Evolutionary conservation across 2,329 filamentous ascomycete species (phyloP).

Genomic region (Trichoderma breve): DNA sequence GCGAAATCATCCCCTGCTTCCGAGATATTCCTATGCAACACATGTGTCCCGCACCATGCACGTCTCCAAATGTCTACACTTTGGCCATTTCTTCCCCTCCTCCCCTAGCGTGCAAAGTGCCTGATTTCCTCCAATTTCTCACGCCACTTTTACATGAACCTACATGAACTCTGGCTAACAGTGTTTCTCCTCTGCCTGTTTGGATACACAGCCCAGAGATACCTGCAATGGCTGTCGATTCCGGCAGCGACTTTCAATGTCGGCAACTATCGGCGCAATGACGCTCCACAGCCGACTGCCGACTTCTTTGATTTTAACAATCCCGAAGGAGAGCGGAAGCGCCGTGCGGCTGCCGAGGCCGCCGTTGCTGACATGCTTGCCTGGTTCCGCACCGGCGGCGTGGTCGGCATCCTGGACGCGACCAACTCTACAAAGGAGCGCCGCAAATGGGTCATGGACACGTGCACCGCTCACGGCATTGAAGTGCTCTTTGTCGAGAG

Average conservation of each 20-base stretch:
- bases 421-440: constrained; percentile 93
- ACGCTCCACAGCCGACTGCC: constrained; percentile 84
- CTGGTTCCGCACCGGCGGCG: constrained; percentile 80
- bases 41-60: background rate
- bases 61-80: background rate
- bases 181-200: background rate
- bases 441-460: constrained; percentile 85
- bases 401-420: constrained; percentile 91
- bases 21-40: background rate
- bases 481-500: constrained; percentile 96
- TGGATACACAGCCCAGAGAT: constrained; percentile 70
- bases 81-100: background rate
- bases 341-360: constrained; percentile 84
- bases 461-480: constrained; percentile 70
- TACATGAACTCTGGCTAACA: background rate
- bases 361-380: constrained; percentile 90
- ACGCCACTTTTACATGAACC: constrained; percentile 4
- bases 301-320: constrained; percentile 96
- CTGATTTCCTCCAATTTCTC: constrained; percentile 9
- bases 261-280: constrained; percentile 86
- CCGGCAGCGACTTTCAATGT: constrained; percentile 95
- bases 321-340: constrained; percentile 82
- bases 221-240: constrained; percentile 95
- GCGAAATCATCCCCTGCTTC: background rate
- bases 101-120: constrained; percentile 5